These are phyloP conservation scores for Verticillium nubilum DNA, from an alignment of 2,329 filamentous ascomycete genomes.

Conservation along the genomic window DNA sequence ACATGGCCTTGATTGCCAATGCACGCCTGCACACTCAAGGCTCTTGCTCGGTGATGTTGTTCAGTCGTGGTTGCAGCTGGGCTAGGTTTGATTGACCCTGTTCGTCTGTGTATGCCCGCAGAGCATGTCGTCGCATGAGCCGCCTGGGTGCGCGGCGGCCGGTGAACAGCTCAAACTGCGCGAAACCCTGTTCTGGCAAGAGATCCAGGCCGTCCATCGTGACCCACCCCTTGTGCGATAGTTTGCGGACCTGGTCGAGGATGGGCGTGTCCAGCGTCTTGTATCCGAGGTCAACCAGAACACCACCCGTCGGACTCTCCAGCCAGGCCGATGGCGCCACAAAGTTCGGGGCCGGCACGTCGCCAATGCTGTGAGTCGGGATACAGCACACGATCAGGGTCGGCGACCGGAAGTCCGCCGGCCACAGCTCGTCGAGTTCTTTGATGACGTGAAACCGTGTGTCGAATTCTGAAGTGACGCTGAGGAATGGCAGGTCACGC, in stretches of 20 bases:
- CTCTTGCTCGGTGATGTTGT: conserved; percentile 33
- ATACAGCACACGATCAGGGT: conserved; percentile 76
- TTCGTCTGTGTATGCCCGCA: conserved; percentile 37
- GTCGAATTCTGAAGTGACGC: conserved; percentile 27
- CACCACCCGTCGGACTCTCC: conserved; percentile 66
- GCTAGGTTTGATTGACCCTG: conserved; percentile 32
- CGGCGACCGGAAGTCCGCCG: conserved; percentile 53
- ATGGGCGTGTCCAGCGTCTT: conserved; percentile 68
- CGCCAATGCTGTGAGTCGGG: conserved; percentile 61
- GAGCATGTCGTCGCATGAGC: conserved; percentile 64
- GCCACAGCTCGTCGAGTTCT: conserved; percentile 59
- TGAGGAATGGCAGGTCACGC: conserved; percentile 35
- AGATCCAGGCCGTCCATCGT: conserved; percentile 72
- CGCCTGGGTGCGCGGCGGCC: conserved; percentile 63
- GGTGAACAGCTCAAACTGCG: conserved; percentile 77
- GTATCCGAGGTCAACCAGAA: conserved; percentile 71
- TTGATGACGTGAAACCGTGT: conserved; percentile 53
- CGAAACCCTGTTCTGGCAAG: conserved; percentile 72
- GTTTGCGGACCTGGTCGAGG: conserved; percentile 58
- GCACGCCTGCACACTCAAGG: conserved; percentile 17
- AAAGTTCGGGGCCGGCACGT: conserved; percentile 62
- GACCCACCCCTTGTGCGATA: conserved; percentile 62
- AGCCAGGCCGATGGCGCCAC: conserved; percentile 66
- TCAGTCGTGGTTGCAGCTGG: conserved; percentile 32
- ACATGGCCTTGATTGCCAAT: background rate